Conservation (phyloP, 2,329 filamentous ascomycete genomes). For the Xylariaceae sp. region DNA sequence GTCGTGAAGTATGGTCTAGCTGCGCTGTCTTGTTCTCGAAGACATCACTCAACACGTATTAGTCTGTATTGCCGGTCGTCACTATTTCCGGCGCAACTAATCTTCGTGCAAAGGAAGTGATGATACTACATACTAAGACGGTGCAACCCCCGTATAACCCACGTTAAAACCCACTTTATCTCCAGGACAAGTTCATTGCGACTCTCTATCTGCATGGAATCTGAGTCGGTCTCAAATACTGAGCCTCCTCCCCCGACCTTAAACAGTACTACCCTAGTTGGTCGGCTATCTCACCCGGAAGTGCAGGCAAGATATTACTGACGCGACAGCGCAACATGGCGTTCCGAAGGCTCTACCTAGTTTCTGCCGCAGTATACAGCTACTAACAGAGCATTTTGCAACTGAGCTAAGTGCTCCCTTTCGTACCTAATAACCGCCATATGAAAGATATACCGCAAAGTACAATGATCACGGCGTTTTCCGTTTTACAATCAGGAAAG, state of each 20-base stretch:
- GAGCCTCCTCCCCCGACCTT: conserved; percentile 18
- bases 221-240: not conserved
- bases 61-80: not conserved
- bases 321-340: too few relatives aligned
- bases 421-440: too few relatives aligned
- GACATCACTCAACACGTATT: not conserved
- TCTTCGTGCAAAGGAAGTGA: too few relatives aligned
- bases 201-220: not conserved
- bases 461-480: too few relatives aligned
- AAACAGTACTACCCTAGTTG: conserved; percentile 4
- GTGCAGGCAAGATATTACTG: not conserved
- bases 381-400: not conserved
- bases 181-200: conserved; percentile 2
- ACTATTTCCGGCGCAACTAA: too few relatives aligned
- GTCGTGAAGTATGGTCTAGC: not conserved
- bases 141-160: conserved; percentile 9
- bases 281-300: conserved; percentile 12
- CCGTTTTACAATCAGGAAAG: too few relatives aligned
- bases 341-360: too few relatives aligned
- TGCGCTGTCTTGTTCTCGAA: not conserved
- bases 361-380: too few relatives aligned
- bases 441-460: too few relatives aligned
- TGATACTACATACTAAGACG: not conserved
- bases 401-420: conserved; percentile 5
- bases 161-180: conserved; percentile 12